Percentiles rank a stretch among this genome's conserved stretches.
Conservation (phyloP, 208 protist genomes). For the Crithidia bombi region DNA sequence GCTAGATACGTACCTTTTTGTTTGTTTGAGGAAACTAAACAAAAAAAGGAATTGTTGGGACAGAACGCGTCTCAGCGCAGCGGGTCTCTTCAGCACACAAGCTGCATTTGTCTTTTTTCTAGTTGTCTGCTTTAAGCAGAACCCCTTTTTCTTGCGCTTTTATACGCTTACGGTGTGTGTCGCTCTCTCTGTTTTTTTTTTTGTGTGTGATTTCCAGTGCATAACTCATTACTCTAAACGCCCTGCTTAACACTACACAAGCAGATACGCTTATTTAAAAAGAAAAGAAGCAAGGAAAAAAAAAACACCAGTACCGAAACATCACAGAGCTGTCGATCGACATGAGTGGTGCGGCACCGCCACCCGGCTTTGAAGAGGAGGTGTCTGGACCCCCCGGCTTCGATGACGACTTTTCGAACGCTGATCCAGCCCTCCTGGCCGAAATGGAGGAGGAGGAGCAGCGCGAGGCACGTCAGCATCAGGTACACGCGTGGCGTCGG, state of each 20-base stretch:
- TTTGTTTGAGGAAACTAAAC: background rate
- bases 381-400: slow-evolving; percentile 32
- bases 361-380: slow-evolving; percentile 39
- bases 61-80: too few species aligned
- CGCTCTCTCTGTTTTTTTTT: too few species aligned
- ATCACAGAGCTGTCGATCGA: too few species aligned
- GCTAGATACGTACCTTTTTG: too few species aligned
- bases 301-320: too few species aligned
- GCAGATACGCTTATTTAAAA: too few species aligned
- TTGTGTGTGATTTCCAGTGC: too few species aligned
- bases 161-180: too few species aligned
- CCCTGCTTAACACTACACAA: too few species aligned
- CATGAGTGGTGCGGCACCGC: slow-evolving; percentile 19
- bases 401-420: slow-evolving; percentile 27
- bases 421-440: slow-evolving; percentile 30
- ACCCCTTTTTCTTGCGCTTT: background rate
- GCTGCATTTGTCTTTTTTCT: slow-evolving; percentile 7
- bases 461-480: slow-evolving; percentile 39
- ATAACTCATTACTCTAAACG: too few species aligned
- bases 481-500: slow-evolving; percentile 68
- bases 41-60: background rate
- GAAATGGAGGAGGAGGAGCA: slow-evolving; percentile 54
- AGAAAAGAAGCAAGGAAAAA: too few species aligned
- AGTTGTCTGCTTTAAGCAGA: background rate
- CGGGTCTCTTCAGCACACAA: background rate